Base-by-base conservation (phyloP, 768 basidiomycete genomes). In the Leccinum subgranulosum region DNA sequence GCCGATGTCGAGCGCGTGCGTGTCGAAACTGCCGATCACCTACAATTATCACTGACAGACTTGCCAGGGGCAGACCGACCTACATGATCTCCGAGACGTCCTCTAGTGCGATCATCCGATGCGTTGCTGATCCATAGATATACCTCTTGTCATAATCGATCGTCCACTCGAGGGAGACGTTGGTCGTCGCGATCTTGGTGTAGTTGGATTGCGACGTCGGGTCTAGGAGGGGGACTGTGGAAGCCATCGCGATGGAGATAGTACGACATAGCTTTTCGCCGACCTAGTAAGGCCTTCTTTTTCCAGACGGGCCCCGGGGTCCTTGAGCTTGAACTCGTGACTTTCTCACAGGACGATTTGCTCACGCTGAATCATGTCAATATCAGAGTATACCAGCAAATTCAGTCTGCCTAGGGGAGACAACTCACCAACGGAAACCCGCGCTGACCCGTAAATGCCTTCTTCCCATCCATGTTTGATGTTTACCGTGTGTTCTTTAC, bases 131-230 rank as follows among this genome's bases (percentile, higher is more conserved):
- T 0, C 86, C 87, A 25, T 68, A 55, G 59, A 88, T 73, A 56
- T 73, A 64, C 56, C 80, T 64, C 25, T 69, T 65, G 3, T 69
- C 63, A 71, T 83, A 87, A 70, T 88, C 79, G 66, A 88, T 68
- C 0, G 69, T 72, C 86, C 84, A 86, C 51, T 82, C 75, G 45
- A 88, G 74, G 28, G 76, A 65, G 25, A 85, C 69, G 60, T 86
- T 77, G 23, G 72, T 73, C 5, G 83, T 81, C 12, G 68, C 62
- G 63, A 85, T 72, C 45, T 78, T 64, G 17, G 67, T 65, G 66
- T 83, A 86, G 73, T 87, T 87, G n/a, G 84, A 77, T 60, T 84
- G 80, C 0, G 83, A 80, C 0, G 81, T 77, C 8, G 76, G 76
- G 56, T 82, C 79, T n/a, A 62, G 12, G 45, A 51, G 2, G 4